Evolutionary conservation across 768 basidiomycete species (phyloP).

Genomic region (Coprinopsis cinerea): DNA sequence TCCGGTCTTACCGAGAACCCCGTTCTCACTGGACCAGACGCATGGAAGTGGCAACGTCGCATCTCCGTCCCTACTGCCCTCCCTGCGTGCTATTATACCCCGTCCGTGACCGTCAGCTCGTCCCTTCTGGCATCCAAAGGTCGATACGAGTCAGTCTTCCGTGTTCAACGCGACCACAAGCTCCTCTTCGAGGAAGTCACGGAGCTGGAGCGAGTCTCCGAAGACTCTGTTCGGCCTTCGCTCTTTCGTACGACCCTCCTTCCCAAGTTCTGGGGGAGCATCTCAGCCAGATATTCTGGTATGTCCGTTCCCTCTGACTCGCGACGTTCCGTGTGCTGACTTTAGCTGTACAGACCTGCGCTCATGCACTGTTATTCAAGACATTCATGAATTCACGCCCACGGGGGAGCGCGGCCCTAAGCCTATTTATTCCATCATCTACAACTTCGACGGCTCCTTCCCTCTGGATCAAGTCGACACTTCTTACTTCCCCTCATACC

Average conservation of each 20-base stretch:
- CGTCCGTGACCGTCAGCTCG: conserved; percentile 18
- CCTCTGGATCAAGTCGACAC: neutral
- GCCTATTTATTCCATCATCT: conserved; percentile 10
- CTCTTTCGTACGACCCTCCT: conserved; percentile 13
- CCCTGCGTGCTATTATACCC: conserved; percentile 13
- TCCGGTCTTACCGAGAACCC: conserved; percentile 13
- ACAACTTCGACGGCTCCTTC: conserved; percentile 5
- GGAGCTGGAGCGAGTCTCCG: conserved; percentile 6
- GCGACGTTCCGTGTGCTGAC: too few relatives aligned
- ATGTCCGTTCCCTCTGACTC: neutral
- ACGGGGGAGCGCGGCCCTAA: neutral
- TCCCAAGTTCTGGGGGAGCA: conserved; percentile 16
- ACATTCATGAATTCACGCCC: conserved; percentile 4
- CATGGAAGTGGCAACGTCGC: conserved; percentile 11
- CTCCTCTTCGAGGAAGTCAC: conserved; percentile 9
- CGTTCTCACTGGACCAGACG: conserved; percentile 13
- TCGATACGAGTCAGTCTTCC: conserved; percentile 14
- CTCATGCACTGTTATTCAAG: conserved; percentile 9
- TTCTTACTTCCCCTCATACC: neutral
- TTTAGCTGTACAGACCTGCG: conserved; percentile 8
- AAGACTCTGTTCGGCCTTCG: neutral
- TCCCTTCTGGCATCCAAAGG: conserved; percentile 9
- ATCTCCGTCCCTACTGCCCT: conserved; percentile 10
- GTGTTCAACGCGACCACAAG: conserved; percentile 13
- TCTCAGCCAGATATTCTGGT: conserved; percentile 14